Base-by-base conservation (phyloP, 352 stramenopile genomes). In the Globisporangium middletonii region DNA sequence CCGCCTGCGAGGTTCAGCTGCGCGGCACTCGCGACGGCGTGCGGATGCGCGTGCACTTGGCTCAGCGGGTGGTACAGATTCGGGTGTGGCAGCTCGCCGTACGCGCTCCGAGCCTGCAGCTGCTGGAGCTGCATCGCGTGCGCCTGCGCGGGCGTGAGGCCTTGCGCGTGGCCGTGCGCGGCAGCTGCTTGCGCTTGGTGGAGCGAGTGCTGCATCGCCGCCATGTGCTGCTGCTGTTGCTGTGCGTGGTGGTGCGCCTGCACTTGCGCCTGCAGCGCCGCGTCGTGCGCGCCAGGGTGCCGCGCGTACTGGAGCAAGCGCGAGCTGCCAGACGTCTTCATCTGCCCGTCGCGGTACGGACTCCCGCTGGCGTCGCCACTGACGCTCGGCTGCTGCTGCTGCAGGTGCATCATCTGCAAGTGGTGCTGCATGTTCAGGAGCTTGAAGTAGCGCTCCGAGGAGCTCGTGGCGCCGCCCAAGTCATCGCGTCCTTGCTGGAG, bases 391-490 rank as follows among this genome's bases (percentile, higher is more conserved):
- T 92, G 80, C 64, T 92, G 84, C 49, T 94, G 82, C 55, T 92
- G 83, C 58, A 93, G 62, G 55, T 94, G 83, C 66, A 92, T 85
- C 62, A 94, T 83, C 55, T 94, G 85, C 26, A 94, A 61, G 63
- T 94, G 85, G 50, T 94, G 85, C 53, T 94, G 85, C 72, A 92
- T 86, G 54, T 89, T 92, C 15, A 92, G 65, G 33, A 94, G 69
- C 61, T 89, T 89, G 47, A 94, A 69, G 57, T 94, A 94, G 8
- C 77, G 83, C 47, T 93, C 77, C 9, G 83, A 81, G 41, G 41
- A 46, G 53, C 77, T 92, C 5, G 77, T 71, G 38, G 72, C 45
- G 1, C 62, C 62, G 9, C 68, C 71, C 19, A 73, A 65, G 57
- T 77, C 72, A 48, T 86, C 78, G n/a, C 75, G 62, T 16, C 67